A percentile compares a stretch with the other conserved stretches of the same genome.
phyloP scores from a whole-genome alignment of 1,284 basidiomycete genomes.

The Ustilago esculenta region DNA sequence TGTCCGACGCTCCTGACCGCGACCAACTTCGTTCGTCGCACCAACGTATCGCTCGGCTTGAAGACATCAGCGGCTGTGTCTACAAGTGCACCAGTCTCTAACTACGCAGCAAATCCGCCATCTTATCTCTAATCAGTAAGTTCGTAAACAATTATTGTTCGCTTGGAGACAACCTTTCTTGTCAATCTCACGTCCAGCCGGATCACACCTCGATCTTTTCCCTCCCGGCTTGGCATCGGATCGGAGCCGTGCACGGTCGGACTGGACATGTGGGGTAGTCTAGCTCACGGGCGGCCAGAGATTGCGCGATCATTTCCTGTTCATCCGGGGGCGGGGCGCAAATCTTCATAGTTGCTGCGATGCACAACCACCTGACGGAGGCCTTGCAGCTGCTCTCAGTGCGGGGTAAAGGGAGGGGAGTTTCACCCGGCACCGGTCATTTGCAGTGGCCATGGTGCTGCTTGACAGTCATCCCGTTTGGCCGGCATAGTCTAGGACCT shows the following conservation, averaged over 20 bases:
- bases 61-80: too few relatives aligned
- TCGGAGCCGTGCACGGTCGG: background rate
- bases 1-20: background rate
- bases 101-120: background rate
- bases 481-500: constrained; percentile 13
- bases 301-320: background rate
- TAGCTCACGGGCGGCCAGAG: background rate
- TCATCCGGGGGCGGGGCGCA: background rate
- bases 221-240: too few relatives aligned
- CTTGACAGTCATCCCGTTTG: constrained; percentile 2
- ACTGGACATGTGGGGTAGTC: constrained; percentile 3
- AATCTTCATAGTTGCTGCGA: background rate
- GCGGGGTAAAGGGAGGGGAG: constrained; percentile 12
- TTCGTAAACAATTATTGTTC: background rate
- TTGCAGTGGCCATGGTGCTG: constrained; percentile 10
- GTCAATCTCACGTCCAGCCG: too few relatives aligned
- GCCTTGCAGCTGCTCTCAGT: constrained; percentile 7
- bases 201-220: too few relatives aligned
- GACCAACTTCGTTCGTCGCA: background rate
- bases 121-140: constrained; percentile 14
- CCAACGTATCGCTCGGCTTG: background rate
- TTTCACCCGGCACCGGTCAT: background rate
- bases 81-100: too few relatives aligned
- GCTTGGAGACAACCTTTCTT: background rate
- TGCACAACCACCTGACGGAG: constrained; percentile 8